Conservation (phyloP, 768 basidiomycete species). For the Tephrocybe sp. region DNA sequence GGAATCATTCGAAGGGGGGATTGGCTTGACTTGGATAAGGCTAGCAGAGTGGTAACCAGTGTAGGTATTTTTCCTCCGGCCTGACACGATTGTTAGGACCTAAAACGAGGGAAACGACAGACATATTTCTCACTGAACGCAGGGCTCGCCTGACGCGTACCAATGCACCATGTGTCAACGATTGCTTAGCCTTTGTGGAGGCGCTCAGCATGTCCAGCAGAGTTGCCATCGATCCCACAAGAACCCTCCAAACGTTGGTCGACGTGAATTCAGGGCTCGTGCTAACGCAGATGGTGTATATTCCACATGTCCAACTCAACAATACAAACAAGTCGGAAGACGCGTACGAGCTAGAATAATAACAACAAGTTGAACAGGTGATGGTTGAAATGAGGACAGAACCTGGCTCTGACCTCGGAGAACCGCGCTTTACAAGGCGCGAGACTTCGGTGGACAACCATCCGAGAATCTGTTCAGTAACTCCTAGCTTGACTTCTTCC, state of each 20-base stretch:
- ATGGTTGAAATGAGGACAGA: conserved; percentile 3
- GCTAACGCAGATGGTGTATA: conserved; percentile 53
- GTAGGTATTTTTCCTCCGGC: conserved; percentile 40
- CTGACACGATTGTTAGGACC: conserved; percentile 22
- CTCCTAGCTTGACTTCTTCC: conserved; percentile 49
- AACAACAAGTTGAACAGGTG: conserved; percentile 2
- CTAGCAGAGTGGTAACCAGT: conserved; percentile 54
- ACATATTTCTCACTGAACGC: conserved; percentile 47
- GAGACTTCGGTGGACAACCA: conserved; percentile 74
- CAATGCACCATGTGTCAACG: conserved; percentile 59
- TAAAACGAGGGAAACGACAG: background rate
- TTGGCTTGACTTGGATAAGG: conserved; percentile 46
- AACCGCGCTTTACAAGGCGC: conserved; percentile 49
- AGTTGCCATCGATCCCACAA: conserved; percentile 55
- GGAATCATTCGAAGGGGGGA: conserved; percentile 38
- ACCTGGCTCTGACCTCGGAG: conserved; percentile 48
- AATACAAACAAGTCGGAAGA: conserved; percentile 65
- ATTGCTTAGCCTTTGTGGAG: conserved; percentile 49
- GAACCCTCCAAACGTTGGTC: conserved; percentile 47
- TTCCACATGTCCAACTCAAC: conserved; percentile 65
- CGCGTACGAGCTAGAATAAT: conserved; percentile 45
- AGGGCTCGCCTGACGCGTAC: conserved; percentile 65
- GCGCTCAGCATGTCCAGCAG: conserved; percentile 62
- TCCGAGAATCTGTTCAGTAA: conserved; percentile 68
- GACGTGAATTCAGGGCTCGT: conserved; percentile 42